Evolutionary conservation across 805 yeast species (phyloP), one percentile per base, ranked within the genome.

Genomic region (Spathaspora passalidarum): DNA sequence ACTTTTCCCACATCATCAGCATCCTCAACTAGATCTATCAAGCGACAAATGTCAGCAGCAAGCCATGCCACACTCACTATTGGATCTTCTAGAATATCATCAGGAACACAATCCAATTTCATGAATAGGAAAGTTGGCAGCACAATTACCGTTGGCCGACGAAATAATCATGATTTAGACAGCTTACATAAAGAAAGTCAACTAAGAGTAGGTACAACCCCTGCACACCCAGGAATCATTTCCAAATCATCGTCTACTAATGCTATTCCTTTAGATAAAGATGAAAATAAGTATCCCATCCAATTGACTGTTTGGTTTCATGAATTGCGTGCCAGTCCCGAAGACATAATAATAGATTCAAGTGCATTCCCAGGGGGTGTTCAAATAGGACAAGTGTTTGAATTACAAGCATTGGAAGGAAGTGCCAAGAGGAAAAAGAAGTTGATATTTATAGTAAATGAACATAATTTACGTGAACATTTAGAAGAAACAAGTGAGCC

Each of bases 361-460:
- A 56, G 69, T 0, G 66, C 79, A 3, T 52, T 88, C 0, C 85
- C 88, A 0, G 86, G 84, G 0, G 86, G 84, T 0, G 78, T 87
- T 1, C 69, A 70, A 44, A 81, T 75, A n/a, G 96, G 96, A 14
- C 88, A 86, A 56, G 64, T 88, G 6, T 91, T 88, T 18, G 95
- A 88, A 60, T 56, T 86, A 38, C 77, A 72, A 50, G 74, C 82
- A 23, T 70, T 76, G 22, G 69, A 65, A 18, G 3, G 34, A 43
- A 26, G 23, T n/a, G n/a, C n/a, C n/a, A 17, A 38, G 5, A n/a
- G 10, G 14, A 56, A 49, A 13, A 49, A 43, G 14, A 56, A 54
- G 22, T 44, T 57, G 16, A 38, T 52, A 13, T 55, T 57, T 38
- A 39, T 46, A 7, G 55, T 57, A 2, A 54, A 48, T 32, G 49